Conservation (phyloP, 169 alveolate species). For the Ichthyophthirius multifiliis region DNA sequence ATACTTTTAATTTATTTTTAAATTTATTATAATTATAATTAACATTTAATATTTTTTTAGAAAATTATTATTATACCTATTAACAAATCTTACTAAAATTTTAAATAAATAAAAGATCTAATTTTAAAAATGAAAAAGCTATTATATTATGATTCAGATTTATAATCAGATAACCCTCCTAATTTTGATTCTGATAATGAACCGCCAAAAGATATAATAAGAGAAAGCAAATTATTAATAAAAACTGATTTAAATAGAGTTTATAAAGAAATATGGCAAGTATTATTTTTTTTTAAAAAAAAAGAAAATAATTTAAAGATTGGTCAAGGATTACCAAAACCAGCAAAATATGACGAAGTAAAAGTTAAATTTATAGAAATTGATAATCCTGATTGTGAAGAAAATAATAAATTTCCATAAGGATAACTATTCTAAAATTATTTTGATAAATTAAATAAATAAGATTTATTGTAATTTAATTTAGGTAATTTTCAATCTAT, state of each 20-base stretch:
- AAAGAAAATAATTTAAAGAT: not conserved
- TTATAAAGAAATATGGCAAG: slow-evolving; percentile 22
- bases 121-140: not conserved
- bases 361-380: not conserved
- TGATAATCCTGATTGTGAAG: slow-evolving; percentile 15
- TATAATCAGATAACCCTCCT: slow-evolving; percentile 22
- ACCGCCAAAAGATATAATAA: slow-evolving; percentile 27
- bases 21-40: too few relatives aligned
- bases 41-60: too few relatives aligned
- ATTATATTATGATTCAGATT: slow-evolving; percentile 36
- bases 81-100: too few relatives aligned
- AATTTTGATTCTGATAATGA: slow-evolving; percentile 28
- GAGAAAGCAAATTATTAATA: slow-evolving; percentile 8
- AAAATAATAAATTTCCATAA: not conserved
- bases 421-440: not conserved
- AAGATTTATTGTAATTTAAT: not conserved
- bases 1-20: too few relatives aligned
- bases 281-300: not conserved
- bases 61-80: too few relatives aligned
- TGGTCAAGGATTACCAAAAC: slow-evolving; percentile 26
- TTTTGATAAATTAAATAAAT: not conserved
- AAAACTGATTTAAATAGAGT: slow-evolving; percentile 21
- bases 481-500: not conserved
- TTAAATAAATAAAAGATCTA: too few relatives aligned
- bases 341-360: slow-evolving; percentile 38